Conservation (phyloP, 164 flowering plant genomes). For the Malania oleifera region DNA sequence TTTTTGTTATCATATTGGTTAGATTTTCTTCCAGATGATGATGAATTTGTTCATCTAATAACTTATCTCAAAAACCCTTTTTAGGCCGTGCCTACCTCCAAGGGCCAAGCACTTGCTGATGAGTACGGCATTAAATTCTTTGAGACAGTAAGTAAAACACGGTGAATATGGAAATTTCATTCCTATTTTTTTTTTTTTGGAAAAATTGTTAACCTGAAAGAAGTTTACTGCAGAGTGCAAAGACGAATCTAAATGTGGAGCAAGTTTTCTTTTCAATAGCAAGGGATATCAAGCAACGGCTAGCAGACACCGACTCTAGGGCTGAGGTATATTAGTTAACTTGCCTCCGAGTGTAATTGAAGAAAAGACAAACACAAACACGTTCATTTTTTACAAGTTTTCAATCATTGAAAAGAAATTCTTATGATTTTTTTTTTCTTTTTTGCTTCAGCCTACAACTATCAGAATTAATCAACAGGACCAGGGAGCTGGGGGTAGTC, state of each 20-base stretch:
- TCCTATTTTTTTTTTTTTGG: neutral
- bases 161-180: neutral
- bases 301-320: slow-evolving; percentile 57
- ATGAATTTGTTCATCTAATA: neutral
- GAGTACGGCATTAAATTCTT: slow-evolving; percentile 78
- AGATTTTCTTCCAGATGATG: neutral
- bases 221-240: slow-evolving; percentile 57
- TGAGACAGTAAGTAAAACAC: slow-evolving; percentile 56
- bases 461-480: slow-evolving; percentile 47
- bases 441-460: slow-evolving; percentile 32
- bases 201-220: slow-evolving; percentile 6
- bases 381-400: neutral
- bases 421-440: too few relatives aligned
- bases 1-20: neutral
- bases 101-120: slow-evolving; percentile 85
- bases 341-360: neutral
- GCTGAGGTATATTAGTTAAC: slow-evolving; percentile 38
- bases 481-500: slow-evolving; percentile 26
- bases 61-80: neutral
- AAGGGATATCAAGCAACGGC: slow-evolving; percentile 81
- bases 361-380: neutral
- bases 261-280: slow-evolving; percentile 80
- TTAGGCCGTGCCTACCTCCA: slow-evolving; percentile 79
- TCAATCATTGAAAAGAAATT: neutral
- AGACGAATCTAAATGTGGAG: slow-evolving; percentile 76